Conservation (phyloP, 768 basidiomycete species). For the Tylopilus felleus region DNA sequence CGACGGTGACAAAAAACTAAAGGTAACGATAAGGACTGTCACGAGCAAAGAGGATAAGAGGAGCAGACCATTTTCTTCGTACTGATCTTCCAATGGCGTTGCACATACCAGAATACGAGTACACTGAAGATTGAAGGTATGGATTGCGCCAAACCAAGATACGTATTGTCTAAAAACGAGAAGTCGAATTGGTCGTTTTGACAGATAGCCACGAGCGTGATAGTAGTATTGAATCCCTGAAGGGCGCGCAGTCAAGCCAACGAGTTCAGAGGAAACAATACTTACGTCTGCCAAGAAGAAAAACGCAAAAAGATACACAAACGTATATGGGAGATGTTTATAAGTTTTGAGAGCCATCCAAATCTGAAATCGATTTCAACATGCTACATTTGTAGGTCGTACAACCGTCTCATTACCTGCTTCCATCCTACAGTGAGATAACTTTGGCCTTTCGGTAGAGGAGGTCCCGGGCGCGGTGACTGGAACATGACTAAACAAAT, state of each 20-base stretch:
- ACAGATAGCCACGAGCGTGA: conserved; percentile 69
- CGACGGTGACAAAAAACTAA: conserved; percentile 76
- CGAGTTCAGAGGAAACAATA: neutral
- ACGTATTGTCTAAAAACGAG: conserved; percentile 79
- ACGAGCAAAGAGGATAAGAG: neutral
- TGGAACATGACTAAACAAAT: conserved; percentile 67
- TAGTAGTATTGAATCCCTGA: conserved; percentile 78
- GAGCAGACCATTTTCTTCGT: conserved; percentile 73
- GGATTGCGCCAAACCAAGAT: conserved; percentile 72
- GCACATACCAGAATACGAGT: conserved; percentile 81
- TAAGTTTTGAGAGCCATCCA: conserved; percentile 75
- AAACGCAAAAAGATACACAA: conserved; percentile 71
- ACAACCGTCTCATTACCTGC: conserved; percentile 44
- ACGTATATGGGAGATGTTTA: conserved; percentile 75
- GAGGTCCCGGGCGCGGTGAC: conserved; percentile 77
- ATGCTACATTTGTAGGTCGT: neutral
- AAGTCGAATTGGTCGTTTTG: conserved; percentile 81
- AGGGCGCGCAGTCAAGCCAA: neutral
- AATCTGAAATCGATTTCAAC: conserved; percentile 44
- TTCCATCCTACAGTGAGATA: conserved; percentile 87
- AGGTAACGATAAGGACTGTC: neutral
- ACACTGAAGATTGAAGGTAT: conserved; percentile 70
- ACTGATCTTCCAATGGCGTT: conserved; percentile 70
- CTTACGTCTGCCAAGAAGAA: conserved; percentile 76
- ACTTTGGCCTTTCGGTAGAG: conserved; percentile 69